A percentile compares a stretch with the other conserved stretches of the same genome.
Conservation (phyloP, 2,329 filamentous ascomycete species). For the Talaromyces pinophilus region DNA sequence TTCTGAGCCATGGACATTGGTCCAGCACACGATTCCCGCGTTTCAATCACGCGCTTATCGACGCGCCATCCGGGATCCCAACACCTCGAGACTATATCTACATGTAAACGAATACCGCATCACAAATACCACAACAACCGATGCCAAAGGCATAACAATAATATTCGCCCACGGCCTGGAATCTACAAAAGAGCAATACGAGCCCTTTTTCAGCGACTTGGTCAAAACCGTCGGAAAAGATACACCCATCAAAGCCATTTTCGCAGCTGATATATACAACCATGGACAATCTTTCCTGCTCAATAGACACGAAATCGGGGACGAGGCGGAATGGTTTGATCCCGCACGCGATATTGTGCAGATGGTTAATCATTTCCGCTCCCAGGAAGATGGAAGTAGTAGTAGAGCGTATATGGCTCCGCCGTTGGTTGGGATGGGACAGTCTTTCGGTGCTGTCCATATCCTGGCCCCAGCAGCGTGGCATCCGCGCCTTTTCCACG, state of each 20-base stretch:
- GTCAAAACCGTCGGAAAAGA: not conserved
- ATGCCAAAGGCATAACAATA: constrained; percentile 14
- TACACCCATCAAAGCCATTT: constrained; percentile 16
- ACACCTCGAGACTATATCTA: constrained; percentile 10
- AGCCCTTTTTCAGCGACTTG: constrained; percentile 19
- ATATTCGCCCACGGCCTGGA: constrained; percentile 19
- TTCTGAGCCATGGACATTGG: constrained; percentile 12
- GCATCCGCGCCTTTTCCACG: constrained; percentile 20
- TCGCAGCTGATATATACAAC: constrained; percentile 21
- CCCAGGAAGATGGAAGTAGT: not conserved
- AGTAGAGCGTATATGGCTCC: constrained; percentile 15
- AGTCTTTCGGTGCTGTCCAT: constrained; percentile 17
- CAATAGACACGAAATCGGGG: constrained; percentile 17
- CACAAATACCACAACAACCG: not conserved
- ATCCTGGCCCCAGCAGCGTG: constrained; percentile 18
- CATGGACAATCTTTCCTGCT: constrained; percentile 18
- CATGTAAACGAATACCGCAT: constrained; percentile 21
- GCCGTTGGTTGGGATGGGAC: constrained; percentile 18
- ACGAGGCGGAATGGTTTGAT: constrained; percentile 21
- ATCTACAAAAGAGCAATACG: constrained; percentile 21
- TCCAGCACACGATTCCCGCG: constrained; percentile 14
- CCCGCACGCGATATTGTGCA: constrained; percentile 16
- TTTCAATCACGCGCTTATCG: constrained; percentile 21
- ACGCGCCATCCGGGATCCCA: constrained; percentile 17
- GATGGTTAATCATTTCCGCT: constrained; percentile 17